phyloP scores from a whole-genome alignment of 1,284 basidiomycete species.

The Erythrobasidium hasegawianum region DNA sequence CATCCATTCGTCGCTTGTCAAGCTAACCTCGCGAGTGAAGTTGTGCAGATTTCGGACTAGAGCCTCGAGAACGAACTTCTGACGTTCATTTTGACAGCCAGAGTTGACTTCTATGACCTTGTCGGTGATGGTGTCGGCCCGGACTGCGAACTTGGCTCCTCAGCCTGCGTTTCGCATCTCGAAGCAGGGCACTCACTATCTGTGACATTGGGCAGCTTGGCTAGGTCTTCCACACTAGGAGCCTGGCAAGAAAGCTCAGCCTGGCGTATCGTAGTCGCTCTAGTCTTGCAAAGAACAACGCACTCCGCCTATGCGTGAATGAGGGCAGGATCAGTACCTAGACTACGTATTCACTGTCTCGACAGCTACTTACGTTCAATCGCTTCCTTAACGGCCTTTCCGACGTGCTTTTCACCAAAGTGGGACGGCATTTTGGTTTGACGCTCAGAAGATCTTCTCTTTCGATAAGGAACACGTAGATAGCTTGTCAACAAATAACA shows the following conservation, averaged over 20 bases:
- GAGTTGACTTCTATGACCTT: constrained; percentile 57
- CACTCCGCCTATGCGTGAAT: no score
- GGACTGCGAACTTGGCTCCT: constrained; percentile 34
- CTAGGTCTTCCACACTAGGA: neutral
- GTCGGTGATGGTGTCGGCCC: constrained; percentile 58
- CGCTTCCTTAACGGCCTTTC: constrained; percentile 24
- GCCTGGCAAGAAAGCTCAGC: no score
- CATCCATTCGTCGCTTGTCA: constrained; percentile 84
- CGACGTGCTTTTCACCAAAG: constrained; percentile 24
- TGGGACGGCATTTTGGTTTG: neutral
- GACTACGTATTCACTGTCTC: no score
- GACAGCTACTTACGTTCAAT: constrained; percentile 24
- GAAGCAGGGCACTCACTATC: constrained; percentile 1
- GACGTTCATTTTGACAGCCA: constrained; percentile 52
- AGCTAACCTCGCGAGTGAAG: constrained; percentile 65
- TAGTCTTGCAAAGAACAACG: no score
- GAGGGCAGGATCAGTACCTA: no score
- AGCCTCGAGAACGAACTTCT: constrained; percentile 55
- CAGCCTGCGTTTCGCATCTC: no score
- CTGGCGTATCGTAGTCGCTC: no score
- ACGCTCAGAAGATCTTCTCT: no score
- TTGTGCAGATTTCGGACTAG: constrained; percentile 64
- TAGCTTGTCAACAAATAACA: no score
- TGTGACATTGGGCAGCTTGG: neutral
- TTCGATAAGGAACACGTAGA: no score